phyloP scores from a whole-genome alignment of 1,284 basidiomycete genomes.

The Porodaedalea pini region DNA sequence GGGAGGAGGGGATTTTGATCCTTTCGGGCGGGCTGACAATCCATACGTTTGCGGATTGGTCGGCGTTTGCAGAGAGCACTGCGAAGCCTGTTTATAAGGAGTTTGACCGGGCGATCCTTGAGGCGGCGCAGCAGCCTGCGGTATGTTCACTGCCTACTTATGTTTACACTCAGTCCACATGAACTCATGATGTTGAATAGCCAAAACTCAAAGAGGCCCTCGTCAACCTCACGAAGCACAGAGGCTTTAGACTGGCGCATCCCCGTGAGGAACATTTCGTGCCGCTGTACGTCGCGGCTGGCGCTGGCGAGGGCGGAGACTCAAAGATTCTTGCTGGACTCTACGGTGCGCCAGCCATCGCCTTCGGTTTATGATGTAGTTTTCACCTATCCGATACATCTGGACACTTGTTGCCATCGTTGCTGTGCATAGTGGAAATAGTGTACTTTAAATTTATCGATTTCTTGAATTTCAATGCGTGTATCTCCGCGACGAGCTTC shows the following conservation, averaged over 20 bases:
- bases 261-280: slow-evolving; percentile 73
- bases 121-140: slow-evolving; percentile 47
- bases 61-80: slow-evolving; percentile 48
- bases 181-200: slow-evolving; percentile 31
- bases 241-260: slow-evolving; percentile 60
- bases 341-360: slow-evolving; percentile 58
- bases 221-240: slow-evolving; percentile 49
- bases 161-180: slow-evolving; percentile 33
- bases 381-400: no score
- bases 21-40: slow-evolving; percentile 68
- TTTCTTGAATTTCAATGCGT: no score
- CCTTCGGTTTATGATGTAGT: slow-evolving; percentile 49
- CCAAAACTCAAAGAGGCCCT: slow-evolving; percentile 42
- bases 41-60: slow-evolving; percentile 61
- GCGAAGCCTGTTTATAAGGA: slow-evolving; percentile 46
- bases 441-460: no score
- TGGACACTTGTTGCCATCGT: no score
- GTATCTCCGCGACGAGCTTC: no score
- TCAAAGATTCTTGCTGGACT: slow-evolving; percentile 48
- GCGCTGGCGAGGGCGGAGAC: slow-evolving; percentile 59
- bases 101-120: slow-evolving; percentile 58
- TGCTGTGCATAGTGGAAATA: no score
- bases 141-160: slow-evolving; percentile 36
- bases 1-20: slow-evolving; percentile 62
- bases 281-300: slow-evolving; percentile 68